Evolutionary conservation across 352 stramenopile genomes (phyloP).

Genomic region (Plasmopara muralis): DNA sequence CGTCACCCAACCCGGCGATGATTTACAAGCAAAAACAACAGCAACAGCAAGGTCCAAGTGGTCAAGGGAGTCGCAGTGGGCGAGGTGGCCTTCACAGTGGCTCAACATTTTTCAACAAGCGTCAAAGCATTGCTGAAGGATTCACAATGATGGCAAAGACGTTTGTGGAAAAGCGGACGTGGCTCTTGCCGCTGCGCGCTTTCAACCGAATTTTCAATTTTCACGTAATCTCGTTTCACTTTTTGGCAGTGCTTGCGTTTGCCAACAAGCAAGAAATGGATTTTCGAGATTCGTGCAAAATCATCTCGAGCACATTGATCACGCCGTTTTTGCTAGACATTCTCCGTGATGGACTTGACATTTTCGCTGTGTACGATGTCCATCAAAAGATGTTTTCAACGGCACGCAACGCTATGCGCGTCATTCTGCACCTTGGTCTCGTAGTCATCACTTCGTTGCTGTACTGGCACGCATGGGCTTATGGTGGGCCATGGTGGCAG

Average conservation of each 20-base stretch:
- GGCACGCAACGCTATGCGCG: slow-evolving; percentile 82
- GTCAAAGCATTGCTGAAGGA: slow-evolving; percentile 84
- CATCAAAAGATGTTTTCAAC: slow-evolving; percentile 47
- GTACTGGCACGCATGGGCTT: slow-evolving; percentile 79
- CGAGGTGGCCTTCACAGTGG: slow-evolving; percentile 21
- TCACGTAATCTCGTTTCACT: slow-evolving; percentile 96
- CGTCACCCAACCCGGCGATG: slow-evolving; percentile 50
- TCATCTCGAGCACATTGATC: slow-evolving; percentile 90
- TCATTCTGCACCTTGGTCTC: slow-evolving; percentile 64
- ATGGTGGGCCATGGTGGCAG: slow-evolving; percentile 49
- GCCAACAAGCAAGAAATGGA: slow-evolving; percentile 88
- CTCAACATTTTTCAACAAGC: slow-evolving; percentile 34
- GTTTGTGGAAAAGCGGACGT: slow-evolving; percentile 97
- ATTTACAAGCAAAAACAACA: slow-evolving; percentile 52
- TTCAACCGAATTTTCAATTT: slow-evolving; percentile 96
- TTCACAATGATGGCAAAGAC: slow-evolving; percentile 92
- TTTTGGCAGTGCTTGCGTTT: slow-evolving; percentile 91
- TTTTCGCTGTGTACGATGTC: slow-evolving; percentile 67
- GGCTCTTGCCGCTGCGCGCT: slow-evolving; percentile 92
- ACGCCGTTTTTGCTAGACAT: slow-evolving; percentile 87
- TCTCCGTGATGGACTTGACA: slow-evolving; percentile 89
- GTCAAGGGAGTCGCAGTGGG: slow-evolving; percentile 24
- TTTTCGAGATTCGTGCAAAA: slow-evolving; percentile 67
- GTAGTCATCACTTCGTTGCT: slow-evolving; percentile 57
- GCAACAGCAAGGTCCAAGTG: slow-evolving; percentile 29